Base-by-base conservation (phyloP, 805 yeast genomes). In the Wickerhamiella bombiphila region DNA sequence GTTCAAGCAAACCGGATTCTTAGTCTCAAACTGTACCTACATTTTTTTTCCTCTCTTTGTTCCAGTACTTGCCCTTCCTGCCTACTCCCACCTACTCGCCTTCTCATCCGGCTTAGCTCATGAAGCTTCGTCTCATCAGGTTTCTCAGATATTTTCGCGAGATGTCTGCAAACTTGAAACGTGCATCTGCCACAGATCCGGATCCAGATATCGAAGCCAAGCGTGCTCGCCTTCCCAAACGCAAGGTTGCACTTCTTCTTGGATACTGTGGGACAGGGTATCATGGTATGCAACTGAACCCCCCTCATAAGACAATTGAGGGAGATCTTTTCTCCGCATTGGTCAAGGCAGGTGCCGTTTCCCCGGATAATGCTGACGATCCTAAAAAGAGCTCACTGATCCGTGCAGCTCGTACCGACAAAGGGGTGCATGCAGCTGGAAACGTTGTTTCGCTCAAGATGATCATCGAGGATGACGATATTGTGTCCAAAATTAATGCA, bases 391-490 rank as follows among this genome's bases (percentile, higher is more conserved):
- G 75, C 38, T 85, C 91, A 0, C 80, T 88, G 53, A 77, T 58
- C 45, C 50, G 68, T 3, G 68, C 68, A 4, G 68, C 68, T 13
- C 71, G 68, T 45, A 94, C 97, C 3, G 97, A 86, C 58, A 88
- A 88, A 58, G 97, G 96, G 43, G 97, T 86, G 18, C 97, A 86
- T 59, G 96, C 97, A 9, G 94, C 95, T 2, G 96, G 96, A 21
- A 86, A 86, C 56, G 83, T 85, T 17, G 70, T 88, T 32, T 78
- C 93, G 13, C 64, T 80, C 48, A 86, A 86, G 55, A 60, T 86
- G 66, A 81, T 82, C 49, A 68, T 82, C 37, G 94, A 83, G 54
- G 94, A 86, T 51, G 26, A 24, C 11, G 26, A 24, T 13, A 69
- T 83, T 36, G 68, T 78, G 31, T 65, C 67, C 33, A 80, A 76